Conservation (phyloP, 2,329 filamentous ascomycete species). For the Phoma herbarum region DNA sequence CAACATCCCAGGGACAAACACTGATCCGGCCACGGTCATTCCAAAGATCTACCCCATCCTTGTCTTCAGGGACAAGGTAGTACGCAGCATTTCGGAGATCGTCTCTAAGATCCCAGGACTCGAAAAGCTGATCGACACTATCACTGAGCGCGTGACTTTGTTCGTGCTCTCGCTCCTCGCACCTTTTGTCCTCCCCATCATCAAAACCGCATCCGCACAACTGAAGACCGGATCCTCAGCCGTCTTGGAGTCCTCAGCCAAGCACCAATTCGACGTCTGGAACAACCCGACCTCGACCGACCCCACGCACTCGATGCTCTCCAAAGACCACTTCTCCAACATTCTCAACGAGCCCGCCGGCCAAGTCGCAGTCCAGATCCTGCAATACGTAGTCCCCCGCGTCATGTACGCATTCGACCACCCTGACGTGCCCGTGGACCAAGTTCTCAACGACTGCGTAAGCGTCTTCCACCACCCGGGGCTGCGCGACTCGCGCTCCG, state of each 20-base stretch:
- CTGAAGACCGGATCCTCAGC: conserved; percentile 86
- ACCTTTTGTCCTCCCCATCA: conserved; percentile 91
- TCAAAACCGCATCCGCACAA: conserved; percentile 82
- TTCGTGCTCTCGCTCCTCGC: conserved; percentile 91
- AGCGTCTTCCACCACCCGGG: conserved; percentile 91
- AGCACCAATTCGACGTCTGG: conserved; percentile 62
- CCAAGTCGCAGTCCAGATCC: conserved; percentile 63
- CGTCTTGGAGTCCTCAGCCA: conserved; percentile 63
- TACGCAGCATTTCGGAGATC: conserved; percentile 82
- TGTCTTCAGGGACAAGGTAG: conserved; percentile 91
- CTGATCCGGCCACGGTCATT: conserved; percentile 66
- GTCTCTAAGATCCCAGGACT: conserved; percentile 93
- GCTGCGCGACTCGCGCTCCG: conserved; percentile 75
- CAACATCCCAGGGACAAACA: conserved; percentile 78
- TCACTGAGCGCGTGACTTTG: conserved; percentile 89
- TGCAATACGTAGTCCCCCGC: conserved; percentile 88
- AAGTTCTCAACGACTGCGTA: conserved; percentile 82
- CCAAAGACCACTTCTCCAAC: conserved; percentile 63
- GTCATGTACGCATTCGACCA: conserved; percentile 95
- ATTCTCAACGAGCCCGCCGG: conserved; percentile 60
- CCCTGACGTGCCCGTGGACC: conserved; percentile 79
- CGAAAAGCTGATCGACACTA: conserved; percentile 88
- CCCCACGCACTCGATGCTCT: conserved; percentile 62
- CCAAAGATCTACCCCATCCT: conserved; percentile 91
- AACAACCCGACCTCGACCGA: conserved; percentile 58